Percentiles rank a stretch among this genome's conserved stretches.
Conservation (phyloP, 495 filamentous ascomycete species). For the Xylaria flabelliformis region DNA sequence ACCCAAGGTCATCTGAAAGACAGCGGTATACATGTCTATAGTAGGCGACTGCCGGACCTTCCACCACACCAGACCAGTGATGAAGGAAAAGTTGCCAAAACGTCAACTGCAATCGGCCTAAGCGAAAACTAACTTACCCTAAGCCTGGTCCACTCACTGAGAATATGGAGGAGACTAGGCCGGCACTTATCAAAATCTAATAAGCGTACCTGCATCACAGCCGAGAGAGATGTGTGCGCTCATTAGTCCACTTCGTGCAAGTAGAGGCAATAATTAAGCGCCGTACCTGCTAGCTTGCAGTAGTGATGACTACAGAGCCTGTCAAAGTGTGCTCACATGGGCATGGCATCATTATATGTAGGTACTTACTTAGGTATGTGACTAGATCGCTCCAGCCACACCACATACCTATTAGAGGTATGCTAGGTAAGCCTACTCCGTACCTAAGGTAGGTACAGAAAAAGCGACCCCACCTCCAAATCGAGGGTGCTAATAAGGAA, state of each 20-base stretch:
- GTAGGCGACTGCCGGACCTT: background rate
- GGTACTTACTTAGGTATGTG: too few relatives aligned
- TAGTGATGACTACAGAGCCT: background rate
- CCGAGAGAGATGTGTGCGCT: background rate
- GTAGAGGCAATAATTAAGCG: background rate
- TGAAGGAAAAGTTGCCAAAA: background rate
- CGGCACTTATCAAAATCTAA: background rate
- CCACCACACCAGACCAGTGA: background rate
- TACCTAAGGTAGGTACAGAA: background rate
- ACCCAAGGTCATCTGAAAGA: background rate
- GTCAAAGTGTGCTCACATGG: background rate
- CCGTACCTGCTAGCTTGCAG: background rate
- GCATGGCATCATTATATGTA: background rate
- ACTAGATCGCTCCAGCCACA: too few relatives aligned
- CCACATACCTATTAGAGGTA: too few relatives aligned
- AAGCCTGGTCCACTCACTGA: background rate
- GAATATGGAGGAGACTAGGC: background rate
- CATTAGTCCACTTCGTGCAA: background rate
- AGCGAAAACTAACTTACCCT: background rate
- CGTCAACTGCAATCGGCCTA: background rate
- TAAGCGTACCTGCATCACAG: background rate
- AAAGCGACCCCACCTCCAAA: constrained; percentile 12
- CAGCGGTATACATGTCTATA: background rate
- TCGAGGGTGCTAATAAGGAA: constrained; percentile 6
- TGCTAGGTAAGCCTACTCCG: too few relatives aligned